phyloP scores from a whole-genome alignment of 2,329 filamentous ascomycete species.

The Calonectria honghensis region DNA sequence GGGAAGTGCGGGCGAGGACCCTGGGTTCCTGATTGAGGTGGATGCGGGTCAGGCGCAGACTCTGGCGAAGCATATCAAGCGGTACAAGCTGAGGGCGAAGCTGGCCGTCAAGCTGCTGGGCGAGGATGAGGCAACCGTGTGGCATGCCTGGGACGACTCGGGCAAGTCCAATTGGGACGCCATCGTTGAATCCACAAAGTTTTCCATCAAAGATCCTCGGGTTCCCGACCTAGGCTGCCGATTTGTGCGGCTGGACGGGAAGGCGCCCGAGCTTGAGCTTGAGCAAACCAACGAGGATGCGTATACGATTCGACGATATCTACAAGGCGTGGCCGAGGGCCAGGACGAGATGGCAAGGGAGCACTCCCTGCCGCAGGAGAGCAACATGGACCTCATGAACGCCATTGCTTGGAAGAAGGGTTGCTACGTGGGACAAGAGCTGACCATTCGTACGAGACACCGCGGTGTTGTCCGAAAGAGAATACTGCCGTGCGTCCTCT shows the following conservation, averaged over 20 bases:
- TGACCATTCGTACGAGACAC: conserved; percentile 96
- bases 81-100: conserved; percentile 90
- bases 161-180: conserved; percentile 47
- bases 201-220: conserved; percentile 70
- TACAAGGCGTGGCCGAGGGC: conserved; percentile 90
- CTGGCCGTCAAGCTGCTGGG: conserved; percentile 81
- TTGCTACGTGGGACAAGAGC: conserved; percentile 96
- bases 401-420: conserved; percentile 96
- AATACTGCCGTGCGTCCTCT: conserved; percentile 87
- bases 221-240: conserved; percentile 75
- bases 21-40: conserved; percentile 83
- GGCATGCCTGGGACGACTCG: conserved; percentile 82
- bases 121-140: conserved; percentile 79
- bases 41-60: conserved; percentile 79
- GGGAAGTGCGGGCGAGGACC: conserved; percentile 51
- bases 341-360: conserved; percentile 84
- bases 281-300: conserved; percentile 70
- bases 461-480: conserved; percentile 95
- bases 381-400: conserved; percentile 89
- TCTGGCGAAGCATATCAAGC: conserved; percentile 83
- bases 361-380: conserved; percentile 87
- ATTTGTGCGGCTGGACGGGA: conserved; percentile 60
- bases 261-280: conserved; percentile 63
- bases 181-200: conserved; percentile 47
- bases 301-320: conserved; percentile 86